Percentiles rank a stretch among this genome's conserved stretches.
These are phyloP conservation scores for Pseudogymnoascus verrucosus DNA, from an alignment of 2,329 filamentous ascomycete genomes.

Conservation along the genomic window DNA sequence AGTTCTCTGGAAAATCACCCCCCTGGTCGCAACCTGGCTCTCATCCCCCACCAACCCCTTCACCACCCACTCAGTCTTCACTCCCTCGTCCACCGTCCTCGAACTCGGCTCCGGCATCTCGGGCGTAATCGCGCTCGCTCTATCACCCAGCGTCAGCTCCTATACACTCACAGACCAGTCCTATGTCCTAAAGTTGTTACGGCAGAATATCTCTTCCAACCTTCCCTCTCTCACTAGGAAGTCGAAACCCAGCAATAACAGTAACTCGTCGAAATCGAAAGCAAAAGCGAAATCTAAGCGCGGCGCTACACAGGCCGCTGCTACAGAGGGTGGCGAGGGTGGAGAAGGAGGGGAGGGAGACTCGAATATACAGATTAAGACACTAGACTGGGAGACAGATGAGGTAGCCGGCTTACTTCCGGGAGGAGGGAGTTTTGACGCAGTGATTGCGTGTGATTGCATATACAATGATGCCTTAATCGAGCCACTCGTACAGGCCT, in stretches of 20 bases:
- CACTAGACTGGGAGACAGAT: slow-evolving; percentile 78
- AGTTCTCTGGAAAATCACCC: slow-evolving; percentile 91
- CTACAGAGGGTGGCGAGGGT: not conserved
- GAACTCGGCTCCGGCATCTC: slow-evolving; percentile 89
- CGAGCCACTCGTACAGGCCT: slow-evolving; percentile 72
- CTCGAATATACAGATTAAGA: slow-evolving; percentile 44
- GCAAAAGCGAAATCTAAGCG: slow-evolving; percentile 18
- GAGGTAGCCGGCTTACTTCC: slow-evolving; percentile 37
- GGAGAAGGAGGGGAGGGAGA: slow-evolving; percentile 1
- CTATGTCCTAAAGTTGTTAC: slow-evolving; percentile 72
- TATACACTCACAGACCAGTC: slow-evolving; percentile 83
- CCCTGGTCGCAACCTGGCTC: slow-evolving; percentile 75
- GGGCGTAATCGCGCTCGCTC: slow-evolving; percentile 63
- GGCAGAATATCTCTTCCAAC: slow-evolving; percentile 67
- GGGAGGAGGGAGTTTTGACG: slow-evolving; percentile 48
- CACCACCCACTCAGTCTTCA: slow-evolving; percentile 46
- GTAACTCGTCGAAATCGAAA: slow-evolving; percentile 3
- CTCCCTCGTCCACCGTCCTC: slow-evolving; percentile 50
- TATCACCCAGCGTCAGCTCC: slow-evolving; percentile 49
- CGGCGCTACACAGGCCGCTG: not conserved
- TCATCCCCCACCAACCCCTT: slow-evolving; percentile 55
- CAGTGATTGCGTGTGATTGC: slow-evolving; percentile 81
- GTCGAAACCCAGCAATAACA: slow-evolving; percentile 16
- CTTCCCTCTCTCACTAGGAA: slow-evolving; percentile 14
- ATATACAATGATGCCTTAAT: slow-evolving; percentile 90